A percentile compares a stretch with the other conserved stretches of the same genome.
These are phyloP conservation scores for Blumeriella jaapii DNA, from an alignment of 2,329 filamentous ascomycete genomes.

Conservation along the genomic window DNA sequence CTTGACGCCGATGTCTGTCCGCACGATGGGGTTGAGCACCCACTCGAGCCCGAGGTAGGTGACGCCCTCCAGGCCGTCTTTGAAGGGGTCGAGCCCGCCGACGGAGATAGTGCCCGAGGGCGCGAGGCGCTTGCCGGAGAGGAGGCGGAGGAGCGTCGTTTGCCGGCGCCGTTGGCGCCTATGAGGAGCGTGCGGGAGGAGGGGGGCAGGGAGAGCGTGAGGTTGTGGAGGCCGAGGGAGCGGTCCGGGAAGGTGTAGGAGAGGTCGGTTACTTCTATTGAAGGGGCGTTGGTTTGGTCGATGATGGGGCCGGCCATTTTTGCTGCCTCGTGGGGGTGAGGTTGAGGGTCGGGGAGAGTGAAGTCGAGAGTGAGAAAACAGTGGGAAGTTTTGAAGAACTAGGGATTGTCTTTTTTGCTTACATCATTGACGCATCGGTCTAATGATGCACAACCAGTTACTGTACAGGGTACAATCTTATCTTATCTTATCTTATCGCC, in stretches of 20 bases:
- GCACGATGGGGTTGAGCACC: constrained; percentile 94
- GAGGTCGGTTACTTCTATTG: constrained; percentile 61
- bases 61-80: constrained; percentile 78
- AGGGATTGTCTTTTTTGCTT: background rate
- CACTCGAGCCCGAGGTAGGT: constrained; percentile 97
- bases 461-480: too few relatives aligned
- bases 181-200: constrained; percentile 83
- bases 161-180: constrained; percentile 93
- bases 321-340: background rate
- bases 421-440: background rate
- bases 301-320: constrained; percentile 1
- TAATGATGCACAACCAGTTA: background rate
- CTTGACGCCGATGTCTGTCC: constrained; percentile 83
- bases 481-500: constrained; percentile 5
- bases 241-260: constrained; percentile 86
- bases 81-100: constrained; percentile 82
- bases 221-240: constrained; percentile 62
- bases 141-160: constrained; percentile 87
- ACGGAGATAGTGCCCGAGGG: constrained; percentile 65
- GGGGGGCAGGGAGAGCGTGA: constrained; percentile 66
- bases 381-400: background rate
- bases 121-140: constrained; percentile 89
- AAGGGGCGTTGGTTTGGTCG: constrained; percentile 19
- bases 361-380: background rate
- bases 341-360: background rate